Base-by-base conservation (phyloP, 2,329 filamentous ascomycete genomes). In the Colletotrichum orchidophilum region DNA sequence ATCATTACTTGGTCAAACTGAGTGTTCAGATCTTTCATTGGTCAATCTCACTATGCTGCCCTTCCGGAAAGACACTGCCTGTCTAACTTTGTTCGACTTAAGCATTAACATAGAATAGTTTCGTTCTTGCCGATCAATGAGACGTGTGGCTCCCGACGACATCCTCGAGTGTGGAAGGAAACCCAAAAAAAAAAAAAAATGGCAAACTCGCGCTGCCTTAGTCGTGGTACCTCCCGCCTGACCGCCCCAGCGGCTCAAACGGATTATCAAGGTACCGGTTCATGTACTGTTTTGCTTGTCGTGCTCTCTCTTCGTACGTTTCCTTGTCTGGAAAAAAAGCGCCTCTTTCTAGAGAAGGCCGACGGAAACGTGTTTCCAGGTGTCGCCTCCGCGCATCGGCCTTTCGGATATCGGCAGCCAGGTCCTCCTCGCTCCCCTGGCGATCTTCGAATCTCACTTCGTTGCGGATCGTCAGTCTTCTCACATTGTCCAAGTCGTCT, bases 171-270 rank as follows among this genome's bases (percentile, higher is more conserved):
- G 50, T 7, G 11, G 15, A 53, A 26, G 21, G 9, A 62, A 24
- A n/a, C 35, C 18, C 35, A 24, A 54, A 46, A 26, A 67, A 15
- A 24, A 54, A 29, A 46, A 26, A 13, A 50, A 9, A 46, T 7
- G 9, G 50, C 27, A n/a, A 13, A 49, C 6, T 42, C 18, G 21
- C 3, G 26, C 18, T 31, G 49, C 15, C 29, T 4, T 24, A 29
- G 46, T 62, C 65, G 35, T 42, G 35, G 31, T 70, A 72, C 13
- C 57, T 35, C 9, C 13, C 46, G 12, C 49, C 60, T 11, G 67
- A 63, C 21, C 71, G 67, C 13, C 69, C 71, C 31, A 72, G 60
- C 5, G 71, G 57, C 15, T 55, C 62, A 42, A 73, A 73, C 9
- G 70, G 72, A 39, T 72, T 73, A n/a, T 73, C 63, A 39, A 49